These are phyloP conservation scores for Pichia ethanolica DNA, from an alignment of 805 yeast species.

Conservation along the genomic window DNA sequence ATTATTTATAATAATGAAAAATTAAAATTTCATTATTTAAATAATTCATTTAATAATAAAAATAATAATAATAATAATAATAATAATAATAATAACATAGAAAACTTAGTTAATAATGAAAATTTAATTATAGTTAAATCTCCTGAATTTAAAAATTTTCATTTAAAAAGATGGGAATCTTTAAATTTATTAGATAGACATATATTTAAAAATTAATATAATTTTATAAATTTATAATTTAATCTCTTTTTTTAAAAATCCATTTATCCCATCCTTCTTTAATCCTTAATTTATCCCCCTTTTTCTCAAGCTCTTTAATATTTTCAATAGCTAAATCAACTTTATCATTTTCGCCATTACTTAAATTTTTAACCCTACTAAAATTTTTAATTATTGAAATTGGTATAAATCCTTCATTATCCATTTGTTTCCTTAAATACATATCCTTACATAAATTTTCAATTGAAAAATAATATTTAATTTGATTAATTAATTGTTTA, in stretches of 20 bases:
- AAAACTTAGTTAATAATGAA: background rate
- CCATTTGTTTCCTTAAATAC: slow-evolving; percentile 72
- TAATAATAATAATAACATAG: too few species aligned
- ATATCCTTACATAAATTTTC: slow-evolving; percentile 82
- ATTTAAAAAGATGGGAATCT: slow-evolving; percentile 16
- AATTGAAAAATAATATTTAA: slow-evolving; percentile 80
- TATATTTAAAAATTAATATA: slow-evolving; percentile 12
- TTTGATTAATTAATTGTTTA: slow-evolving; percentile 36
- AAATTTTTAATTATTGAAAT: slow-evolving; percentile 53
- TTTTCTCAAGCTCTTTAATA: slow-evolving; percentile 23
- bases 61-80: background rate
- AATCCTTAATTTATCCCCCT: slow-evolving; percentile 43
- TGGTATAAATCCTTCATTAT: slow-evolving; percentile 60
- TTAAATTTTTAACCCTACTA: slow-evolving; percentile 58
- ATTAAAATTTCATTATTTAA: background rate
- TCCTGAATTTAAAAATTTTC: slow-evolving; percentile 16
- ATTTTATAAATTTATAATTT: too few species aligned
- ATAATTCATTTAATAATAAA: background rate
- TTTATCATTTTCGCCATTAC: slow-evolving; percentile 39
- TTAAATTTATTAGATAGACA: slow-evolving; percentile 18
- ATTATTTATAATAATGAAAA: background rate
- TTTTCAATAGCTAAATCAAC: slow-evolving; percentile 22
- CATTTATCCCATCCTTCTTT: slow-evolving; percentile 55
- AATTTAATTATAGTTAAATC: slow-evolving; percentile 15
- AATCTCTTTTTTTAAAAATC: slow-evolving; percentile 50